Base-by-base conservation (phyloP, 2,329 filamentous ascomycete species). In the Fusarium sp. region DNA sequence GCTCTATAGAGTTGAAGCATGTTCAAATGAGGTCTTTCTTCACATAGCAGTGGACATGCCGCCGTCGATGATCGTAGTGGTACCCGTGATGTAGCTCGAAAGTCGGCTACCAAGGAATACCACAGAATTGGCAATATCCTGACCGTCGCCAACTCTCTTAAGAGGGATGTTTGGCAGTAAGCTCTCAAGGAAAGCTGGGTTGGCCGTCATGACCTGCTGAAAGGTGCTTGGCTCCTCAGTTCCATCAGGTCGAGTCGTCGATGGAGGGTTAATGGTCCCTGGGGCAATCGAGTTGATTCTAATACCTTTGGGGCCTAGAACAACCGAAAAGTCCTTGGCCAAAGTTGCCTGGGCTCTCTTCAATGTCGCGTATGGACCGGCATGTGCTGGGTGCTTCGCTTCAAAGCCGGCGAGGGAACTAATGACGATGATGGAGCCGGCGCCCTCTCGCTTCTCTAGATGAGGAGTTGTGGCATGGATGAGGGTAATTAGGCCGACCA, bases 331-430 rank as follows among this genome's bases (percentile, higher is more conserved):
- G 14, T 78, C 77, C 24, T 77, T 79, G 10, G 77, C 76, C 7
- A 79, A n/a, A 1, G 66, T 70, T 0, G 76, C 75, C 8, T 79
- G 76, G 1, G 78, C 73, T 6, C 76, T 66, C 66, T 79, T 79
- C 20, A 79, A 35, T 0, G 74, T 70, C 2, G 62, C 56, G n/a
- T 79, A 79, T 2, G 77, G 78, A 0, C 73, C 68, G 7, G 63
- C 47, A 7, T 70, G 18, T 13, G 37, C 27, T 9, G 63, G 62
- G 4, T 74, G 70, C 4, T 59, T 62, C 1, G 73, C 56, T 10
- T 77, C 73, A 7, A 74, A 79, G 0, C 78, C 78, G 2, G 78
- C 76, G 16, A 77, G 62, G 1, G 78, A 80, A 6, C 73, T 76
- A 2, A 79, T 73, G 3, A 80, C 75, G 1, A 79, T 37, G 4